Evolutionary conservation across 1,284 basidiomycete genomes (phyloP).

Genomic region (Earliella scabrosa): DNA sequence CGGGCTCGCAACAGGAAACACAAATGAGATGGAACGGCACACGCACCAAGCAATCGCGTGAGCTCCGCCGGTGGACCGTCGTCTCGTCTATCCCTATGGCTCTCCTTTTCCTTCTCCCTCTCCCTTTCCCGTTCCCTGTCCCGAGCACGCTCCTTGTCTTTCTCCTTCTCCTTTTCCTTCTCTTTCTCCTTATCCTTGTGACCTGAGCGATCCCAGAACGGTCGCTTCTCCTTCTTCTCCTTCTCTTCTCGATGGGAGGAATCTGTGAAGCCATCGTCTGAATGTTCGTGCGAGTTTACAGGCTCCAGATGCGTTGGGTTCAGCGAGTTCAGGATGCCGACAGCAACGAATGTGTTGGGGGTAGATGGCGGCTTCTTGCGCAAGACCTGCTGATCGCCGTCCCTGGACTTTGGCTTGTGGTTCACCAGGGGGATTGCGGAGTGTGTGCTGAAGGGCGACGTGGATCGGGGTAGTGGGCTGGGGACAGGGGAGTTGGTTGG

Average conservation of each 20-base stretch:
- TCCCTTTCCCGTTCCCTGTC: constrained; percentile 23
- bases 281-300: constrained; percentile 21
- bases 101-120: constrained; percentile 44
- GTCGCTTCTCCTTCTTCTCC: constrained; percentile 49
- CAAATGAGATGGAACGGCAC: not conserved
- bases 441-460: constrained; percentile 44
- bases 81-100: constrained; percentile 38
- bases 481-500: constrained; percentile 17
- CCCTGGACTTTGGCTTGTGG: constrained; percentile 17
- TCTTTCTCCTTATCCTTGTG: constrained; percentile 32
- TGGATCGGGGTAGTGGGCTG: constrained; percentile 40
- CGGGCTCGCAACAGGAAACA: not conserved
- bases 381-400: constrained; percentile 29
- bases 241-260: constrained; percentile 42
- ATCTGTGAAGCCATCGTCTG: constrained; percentile 36
- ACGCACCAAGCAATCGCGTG: constrained; percentile 70
- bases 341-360: constrained; percentile 40
- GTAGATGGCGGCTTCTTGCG: constrained; percentile 37
- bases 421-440: constrained; percentile 31
- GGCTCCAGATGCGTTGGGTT: constrained; percentile 48
- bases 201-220: constrained; percentile 55
- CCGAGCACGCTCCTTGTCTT: constrained; percentile 22
- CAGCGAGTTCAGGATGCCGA: constrained; percentile 61
- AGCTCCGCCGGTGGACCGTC: constrained; percentile 55
- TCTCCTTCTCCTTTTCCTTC: constrained; percentile 28